Conservation (phyloP, 192 early-diverging fungal species). For the Rhizophlyctis rosea region DNA sequence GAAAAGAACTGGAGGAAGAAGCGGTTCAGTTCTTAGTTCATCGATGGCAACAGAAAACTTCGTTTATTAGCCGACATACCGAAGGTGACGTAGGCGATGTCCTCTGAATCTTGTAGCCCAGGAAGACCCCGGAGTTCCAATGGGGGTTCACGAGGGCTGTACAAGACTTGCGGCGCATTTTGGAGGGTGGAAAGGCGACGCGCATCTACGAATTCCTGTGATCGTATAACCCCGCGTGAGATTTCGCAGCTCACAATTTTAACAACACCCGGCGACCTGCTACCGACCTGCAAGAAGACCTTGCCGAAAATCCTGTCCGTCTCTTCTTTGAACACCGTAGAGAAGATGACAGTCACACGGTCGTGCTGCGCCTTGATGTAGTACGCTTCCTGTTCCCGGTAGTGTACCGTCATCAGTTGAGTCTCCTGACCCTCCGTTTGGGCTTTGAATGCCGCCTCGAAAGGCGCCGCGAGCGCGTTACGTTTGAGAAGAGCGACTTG, state of each 20-base stretch:
- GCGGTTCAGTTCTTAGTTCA: background rate
- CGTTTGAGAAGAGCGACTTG: slow-evolving; percentile 89
- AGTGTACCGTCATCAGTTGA: slow-evolving; percentile 87
- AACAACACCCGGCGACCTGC: too few species aligned
- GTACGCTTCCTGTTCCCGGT: slow-evolving; percentile 91
- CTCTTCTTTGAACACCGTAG: slow-evolving; percentile 95
- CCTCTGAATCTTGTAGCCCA: slow-evolving; percentile 70
- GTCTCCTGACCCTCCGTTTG: slow-evolving; percentile 71
- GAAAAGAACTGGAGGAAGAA: slow-evolving; percentile 74
- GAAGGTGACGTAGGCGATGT: slow-evolving; percentile 93
- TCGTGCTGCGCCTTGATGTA: slow-evolving; percentile 88
- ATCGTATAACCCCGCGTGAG: too few species aligned
- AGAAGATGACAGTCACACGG: slow-evolving; percentile 96
- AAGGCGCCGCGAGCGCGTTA: slow-evolving; percentile 91
- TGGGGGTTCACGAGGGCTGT: slow-evolving; percentile 88
- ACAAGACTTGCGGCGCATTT: slow-evolving; percentile 96
- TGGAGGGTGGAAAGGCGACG: slow-evolving; percentile 82
- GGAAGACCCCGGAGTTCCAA: slow-evolving; percentile 84
- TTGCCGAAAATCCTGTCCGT: slow-evolving; percentile 93
- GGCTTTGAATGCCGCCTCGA: slow-evolving; percentile 83
- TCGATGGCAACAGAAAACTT: background rate
- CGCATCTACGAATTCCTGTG: slow-evolving; percentile 97
- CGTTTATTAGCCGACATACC: slow-evolving; percentile 50
- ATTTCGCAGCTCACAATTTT: too few species aligned
- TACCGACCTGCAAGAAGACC: slow-evolving; percentile 95